Base-by-base conservation (phyloP, 2,329 filamentous ascomycete genomes). In the Cladosporium sp. region DNA sequence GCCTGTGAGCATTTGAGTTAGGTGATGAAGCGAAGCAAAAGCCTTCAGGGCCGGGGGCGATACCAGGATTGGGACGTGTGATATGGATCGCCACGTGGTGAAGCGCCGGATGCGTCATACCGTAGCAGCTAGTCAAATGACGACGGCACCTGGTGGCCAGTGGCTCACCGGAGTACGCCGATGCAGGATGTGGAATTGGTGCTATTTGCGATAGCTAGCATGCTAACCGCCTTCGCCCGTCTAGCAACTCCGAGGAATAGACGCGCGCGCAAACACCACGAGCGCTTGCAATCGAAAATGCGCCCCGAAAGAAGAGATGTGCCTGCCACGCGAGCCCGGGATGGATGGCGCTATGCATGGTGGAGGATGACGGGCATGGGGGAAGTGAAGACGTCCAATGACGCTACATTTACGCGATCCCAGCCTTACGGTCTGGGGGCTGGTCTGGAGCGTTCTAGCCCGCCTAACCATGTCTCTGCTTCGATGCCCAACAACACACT, bases 401-500 rank as follows among this genome's bases (percentile, higher is more conserved):
- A 59, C 56, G 56, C 10, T 37, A 7, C 12, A n/a, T n/a, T 33
- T 33, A 7, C 29, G 37, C 35, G 37, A 31, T 59, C 16, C 52
- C 56, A 40, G 56, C 56, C 56, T 46, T 59, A 59, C 23, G 21
- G 35, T 12, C 56, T 28, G 56, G 21, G 56, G 21, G 56, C 28
- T 35, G 33, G 56, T 26, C 56, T 59, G 37, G 56, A 59, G 11
- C 37, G 35, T 4, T 59, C 56, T 46, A 59, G 56, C n/a, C 56
- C 33, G 18, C 23, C 5, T 8, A 10, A 40, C 33, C 31, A 28
- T 40, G 31, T 40, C 31, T 57, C 55, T 26, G 28, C 49, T 29
- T 53, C 49, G 49, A 53, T 53, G 55, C 55, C 55, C 55, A 57
- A 57, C 55, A 33, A 55, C 52, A 52, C 3, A 21, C n/a, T 46